A percentile compares a stretch with the other conserved stretches of the same genome.
These are phyloP conservation scores for Aquanectria penicillioides DNA, from an alignment of 2,329 filamentous ascomycete genomes.

Conservation along the genomic window DNA sequence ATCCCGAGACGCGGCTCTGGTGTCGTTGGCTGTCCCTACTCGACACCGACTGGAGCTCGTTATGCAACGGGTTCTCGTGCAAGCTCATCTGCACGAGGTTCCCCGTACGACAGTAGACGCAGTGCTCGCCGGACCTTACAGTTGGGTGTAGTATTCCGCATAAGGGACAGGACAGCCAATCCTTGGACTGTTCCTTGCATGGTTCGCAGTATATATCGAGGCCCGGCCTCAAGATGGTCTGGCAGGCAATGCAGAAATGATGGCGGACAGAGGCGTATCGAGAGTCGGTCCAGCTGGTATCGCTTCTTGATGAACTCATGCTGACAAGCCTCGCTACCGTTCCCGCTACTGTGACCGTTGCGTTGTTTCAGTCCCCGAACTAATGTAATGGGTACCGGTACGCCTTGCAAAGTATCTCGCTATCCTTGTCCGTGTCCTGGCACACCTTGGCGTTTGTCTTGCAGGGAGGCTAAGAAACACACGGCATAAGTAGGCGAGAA, in stretches of 20 bases:
- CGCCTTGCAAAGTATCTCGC: too few species aligned
- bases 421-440: too few species aligned
- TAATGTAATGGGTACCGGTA: too few species aligned
- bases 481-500: not conserved
- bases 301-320: too few species aligned
- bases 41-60: too few species aligned
- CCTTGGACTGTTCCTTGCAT: not conserved
- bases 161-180: constrained; percentile 12
- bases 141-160: not conserved
- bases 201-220: not conserved
- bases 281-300: not conserved
- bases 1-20: too few species aligned
- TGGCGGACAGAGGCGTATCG: not conserved
- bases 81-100: not conserved
- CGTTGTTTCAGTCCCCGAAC: too few species aligned
- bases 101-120: not conserved
- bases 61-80: not conserved
- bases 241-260: constrained; percentile 14
- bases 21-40: too few species aligned
- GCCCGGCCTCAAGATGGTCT: not conserved
- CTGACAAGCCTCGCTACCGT: too few species aligned
- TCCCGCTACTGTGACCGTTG: too few species aligned
- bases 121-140: constrained; percentile 6
- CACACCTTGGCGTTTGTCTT: too few species aligned
- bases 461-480: not conserved